These are phyloP conservation scores for Rhodomyrtus tomentosa DNA, from an alignment of 345 rosid genomes.

Conservation along the genomic window DNA sequence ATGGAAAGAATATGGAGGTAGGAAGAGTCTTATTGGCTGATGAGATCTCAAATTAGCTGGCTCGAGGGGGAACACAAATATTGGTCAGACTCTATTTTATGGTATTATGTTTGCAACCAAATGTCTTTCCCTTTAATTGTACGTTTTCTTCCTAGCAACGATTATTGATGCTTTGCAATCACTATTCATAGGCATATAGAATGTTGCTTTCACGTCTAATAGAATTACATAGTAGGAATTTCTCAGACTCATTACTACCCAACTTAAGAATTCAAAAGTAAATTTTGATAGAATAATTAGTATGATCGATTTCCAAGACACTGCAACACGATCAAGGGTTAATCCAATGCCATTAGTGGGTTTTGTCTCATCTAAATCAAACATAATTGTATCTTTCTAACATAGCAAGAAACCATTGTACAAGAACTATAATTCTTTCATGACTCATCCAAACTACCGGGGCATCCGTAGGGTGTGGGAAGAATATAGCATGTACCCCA, in stretches of 20 bases:
- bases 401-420: background rate
- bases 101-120: background rate
- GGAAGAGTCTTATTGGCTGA: too few species aligned
- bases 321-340: background rate
- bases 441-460: background rate
- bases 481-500: background rate
- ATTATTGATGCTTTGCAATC: background rate
- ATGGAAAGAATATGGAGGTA: too few species aligned
- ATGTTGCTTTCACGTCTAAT: background rate
- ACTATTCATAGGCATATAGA: background rate
- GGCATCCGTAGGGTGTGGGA: background rate
- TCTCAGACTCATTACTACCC: background rate
- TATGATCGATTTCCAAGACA: background rate
- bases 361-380: background rate
- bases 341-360: background rate
- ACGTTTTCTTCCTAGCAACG: background rate
- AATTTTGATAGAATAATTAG: background rate
- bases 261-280: background rate
- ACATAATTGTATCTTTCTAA: background rate
- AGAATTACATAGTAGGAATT: background rate
- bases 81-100: background rate
- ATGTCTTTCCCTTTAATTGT: background rate
- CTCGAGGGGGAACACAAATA: too few species aligned
- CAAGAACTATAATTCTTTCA: background rate
- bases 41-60: too few species aligned